These are phyloP conservation scores for Curvularia hawaiiensis DNA, from an alignment of 2,329 filamentous ascomycete genomes.

Conservation along the genomic window DNA sequence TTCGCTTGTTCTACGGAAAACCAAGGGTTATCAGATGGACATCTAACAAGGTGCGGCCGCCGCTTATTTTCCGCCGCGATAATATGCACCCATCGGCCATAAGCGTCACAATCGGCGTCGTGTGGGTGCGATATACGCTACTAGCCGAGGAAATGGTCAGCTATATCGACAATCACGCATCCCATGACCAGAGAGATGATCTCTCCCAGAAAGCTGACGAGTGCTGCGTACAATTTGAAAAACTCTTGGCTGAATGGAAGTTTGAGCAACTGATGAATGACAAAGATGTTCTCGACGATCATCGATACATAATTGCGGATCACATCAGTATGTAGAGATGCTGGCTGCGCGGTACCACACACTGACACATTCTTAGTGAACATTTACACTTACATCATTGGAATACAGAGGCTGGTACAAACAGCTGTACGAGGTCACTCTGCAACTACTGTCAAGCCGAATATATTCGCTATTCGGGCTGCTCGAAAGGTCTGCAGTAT, in stretches of 20 bases:
- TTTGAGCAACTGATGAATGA: slow-evolving; percentile 16
- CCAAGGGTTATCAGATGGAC: slow-evolving; percentile 30
- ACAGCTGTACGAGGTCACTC: not conserved
- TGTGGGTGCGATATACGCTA: slow-evolving; percentile 30
- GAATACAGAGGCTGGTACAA: slow-evolving; percentile 26
- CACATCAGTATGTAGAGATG: slow-evolving; percentile 17
- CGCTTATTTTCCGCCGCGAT: slow-evolving; percentile 21
- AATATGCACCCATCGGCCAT: slow-evolving; percentile 27
- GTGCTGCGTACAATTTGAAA: slow-evolving; percentile 26
- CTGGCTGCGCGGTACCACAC: not conserved
- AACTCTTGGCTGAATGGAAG: slow-evolving; percentile 17
- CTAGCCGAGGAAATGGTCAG: slow-evolving; percentile 27
- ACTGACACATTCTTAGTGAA: slow-evolving; percentile 19
- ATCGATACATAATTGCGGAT: slow-evolving; percentile 31
- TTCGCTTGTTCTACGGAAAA: slow-evolving; percentile 37
- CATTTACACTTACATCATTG: slow-evolving; percentile 34
- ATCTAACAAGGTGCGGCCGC: slow-evolving; percentile 26
- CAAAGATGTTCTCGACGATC: not conserved
- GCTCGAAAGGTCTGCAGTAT: slow-evolving; percentile 32
- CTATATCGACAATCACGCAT: slow-evolving; percentile 20
- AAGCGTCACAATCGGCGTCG: slow-evolving; percentile 22
- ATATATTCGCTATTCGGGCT: slow-evolving; percentile 25
- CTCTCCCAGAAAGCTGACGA: slow-evolving; percentile 21
- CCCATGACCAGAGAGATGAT: not conserved
- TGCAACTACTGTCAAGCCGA: slow-evolving; percentile 8